Evolutionary conservation across 2,329 filamentous ascomycete genomes (phyloP), one percentile per base, ranked within the genome.

Genomic region (Thelonectria discophora): DNA sequence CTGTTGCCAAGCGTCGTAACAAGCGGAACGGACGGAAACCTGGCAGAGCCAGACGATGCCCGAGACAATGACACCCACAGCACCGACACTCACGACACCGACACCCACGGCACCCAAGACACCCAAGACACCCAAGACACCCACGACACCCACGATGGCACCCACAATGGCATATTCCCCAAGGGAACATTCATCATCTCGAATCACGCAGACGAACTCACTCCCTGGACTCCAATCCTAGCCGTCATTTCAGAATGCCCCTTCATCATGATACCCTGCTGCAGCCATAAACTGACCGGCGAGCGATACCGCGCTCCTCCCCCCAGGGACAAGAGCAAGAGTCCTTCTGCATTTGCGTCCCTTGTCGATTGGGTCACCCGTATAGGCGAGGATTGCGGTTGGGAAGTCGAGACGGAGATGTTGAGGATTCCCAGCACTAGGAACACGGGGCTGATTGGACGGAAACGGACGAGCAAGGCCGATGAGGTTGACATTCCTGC

Each of bases 191-290:
- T 99, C 76, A 93, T 99, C 70, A 90, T 99, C 65, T 97, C 93
- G 50, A 99, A 99, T 73, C 95, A 99, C 75, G 94, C 94, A 11
- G 95, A 99, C 74, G 94, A 99, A 78, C 84, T 99, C 13, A 99
- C 95, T 0, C 88, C 92, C 0, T 99, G 95, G 95, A 98, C 95
- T 0, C 95, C 95, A 0, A 84, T 98, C 17, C 86, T 99, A 42
- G 94, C 92, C 1, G 86, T 87, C 7, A 80, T 93, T 2, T 93
- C 90, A 0, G 79, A 86, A 2, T 90, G 90, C 11, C 90, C 93
- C 0, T 99, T 97, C 76, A 87, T 99, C 64, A 91, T 92, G 69
- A 97, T 99, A 46, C 95, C 95, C 1, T 99, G 95, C 80, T 99
- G 95, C 79, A 97, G 92, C 66, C 93, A 98, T 78, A 86, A 90